Evolutionary conservation across 2,329 filamentous ascomycete species (phyloP).

Genomic region (Orbilia javanica): DNA sequence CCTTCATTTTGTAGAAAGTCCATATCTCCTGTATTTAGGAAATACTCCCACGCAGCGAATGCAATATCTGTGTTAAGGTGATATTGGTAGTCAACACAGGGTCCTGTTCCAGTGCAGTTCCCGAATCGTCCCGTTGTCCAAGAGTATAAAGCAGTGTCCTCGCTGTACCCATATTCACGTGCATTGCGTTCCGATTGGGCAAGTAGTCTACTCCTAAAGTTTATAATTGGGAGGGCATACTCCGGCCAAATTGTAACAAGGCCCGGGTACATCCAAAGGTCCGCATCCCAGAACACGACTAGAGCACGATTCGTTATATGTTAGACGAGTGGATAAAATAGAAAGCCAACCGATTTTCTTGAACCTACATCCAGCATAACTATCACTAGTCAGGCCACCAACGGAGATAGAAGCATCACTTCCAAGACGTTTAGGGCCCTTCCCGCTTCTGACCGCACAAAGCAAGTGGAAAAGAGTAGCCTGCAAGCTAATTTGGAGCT

Average conservation of each 20-base stretch:
- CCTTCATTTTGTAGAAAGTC: slow-evolving; percentile 69
- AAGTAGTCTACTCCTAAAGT: slow-evolving; percentile 73
- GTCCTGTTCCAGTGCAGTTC: slow-evolving; percentile 75
- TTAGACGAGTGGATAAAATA: slow-evolving; percentile 4
- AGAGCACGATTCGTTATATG: slow-evolving; percentile 11
- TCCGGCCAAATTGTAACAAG: slow-evolving; percentile 75
- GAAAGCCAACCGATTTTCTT: neutral
- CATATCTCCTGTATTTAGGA: slow-evolving; percentile 72
- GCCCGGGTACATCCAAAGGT: slow-evolving; percentile 78
- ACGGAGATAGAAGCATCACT: slow-evolving; percentile 74
- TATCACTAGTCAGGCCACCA: slow-evolving; percentile 76
- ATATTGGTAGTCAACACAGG: slow-evolving; percentile 79
- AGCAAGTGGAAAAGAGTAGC: slow-evolving; percentile 72
- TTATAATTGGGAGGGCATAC: slow-evolving; percentile 73
- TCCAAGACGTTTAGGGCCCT: slow-evolving; percentile 71
- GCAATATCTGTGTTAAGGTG: slow-evolving; percentile 79
- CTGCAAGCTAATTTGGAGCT: slow-evolving; percentile 70
- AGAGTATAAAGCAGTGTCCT: slow-evolving; percentile 71
- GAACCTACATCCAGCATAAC: slow-evolving; percentile 71
- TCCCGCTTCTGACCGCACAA: slow-evolving; percentile 68
- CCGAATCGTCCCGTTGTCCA: slow-evolving; percentile 78
- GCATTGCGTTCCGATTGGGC: slow-evolving; percentile 74
- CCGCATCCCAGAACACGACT: slow-evolving; percentile 75
- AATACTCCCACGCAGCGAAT: slow-evolving; percentile 73
- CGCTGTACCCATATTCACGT: slow-evolving; percentile 68